A percentile compares a stretch with the other conserved stretches of the same genome.
Conservation (phyloP, 1,139 yeast species). For the Saccharomyces hybrid region DNA sequence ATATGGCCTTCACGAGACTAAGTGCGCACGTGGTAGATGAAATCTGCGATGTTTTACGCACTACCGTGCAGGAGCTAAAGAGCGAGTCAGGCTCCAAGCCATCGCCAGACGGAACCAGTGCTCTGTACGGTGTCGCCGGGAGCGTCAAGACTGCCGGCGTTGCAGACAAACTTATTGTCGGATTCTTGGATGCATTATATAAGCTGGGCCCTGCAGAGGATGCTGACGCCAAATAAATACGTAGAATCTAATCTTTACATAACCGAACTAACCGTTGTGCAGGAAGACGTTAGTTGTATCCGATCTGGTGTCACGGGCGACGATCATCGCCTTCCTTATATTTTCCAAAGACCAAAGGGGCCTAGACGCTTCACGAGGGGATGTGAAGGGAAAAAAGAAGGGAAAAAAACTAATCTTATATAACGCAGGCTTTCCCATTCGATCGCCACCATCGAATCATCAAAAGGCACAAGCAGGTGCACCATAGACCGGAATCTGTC, state of each 20-base stretch:
- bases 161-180: conserved; percentile 72
- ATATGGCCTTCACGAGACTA: conserved; percentile 75
- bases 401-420: not conserved
- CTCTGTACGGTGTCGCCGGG: conserved; percentile 92
- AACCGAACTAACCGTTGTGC: not conserved
- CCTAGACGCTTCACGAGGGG: not conserved
- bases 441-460: conserved; percentile 3
- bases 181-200: conserved; percentile 68
- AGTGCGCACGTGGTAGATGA: conserved; percentile 57
- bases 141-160: conserved; percentile 75
- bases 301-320: not conserved
- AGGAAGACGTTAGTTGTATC: not conserved
- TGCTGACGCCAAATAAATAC: not conserved
- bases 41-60: conserved; percentile 49
- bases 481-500: not conserved
- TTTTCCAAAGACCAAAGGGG: not conserved
- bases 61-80: conserved; percentile 39
- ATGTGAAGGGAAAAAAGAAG: not conserved
- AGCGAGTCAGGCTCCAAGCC: conserved; percentile 28
- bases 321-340: not conserved
- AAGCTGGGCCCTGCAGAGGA: conserved; percentile 18
- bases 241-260: not conserved
- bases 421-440: not conserved
- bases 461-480: conserved; percentile 1
- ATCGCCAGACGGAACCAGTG: conserved; percentile 59